These are phyloP conservation scores for Umbelopsis sp. DNA, from an alignment of 192 early-diverging fungal species.

Conservation along the genomic window DNA sequence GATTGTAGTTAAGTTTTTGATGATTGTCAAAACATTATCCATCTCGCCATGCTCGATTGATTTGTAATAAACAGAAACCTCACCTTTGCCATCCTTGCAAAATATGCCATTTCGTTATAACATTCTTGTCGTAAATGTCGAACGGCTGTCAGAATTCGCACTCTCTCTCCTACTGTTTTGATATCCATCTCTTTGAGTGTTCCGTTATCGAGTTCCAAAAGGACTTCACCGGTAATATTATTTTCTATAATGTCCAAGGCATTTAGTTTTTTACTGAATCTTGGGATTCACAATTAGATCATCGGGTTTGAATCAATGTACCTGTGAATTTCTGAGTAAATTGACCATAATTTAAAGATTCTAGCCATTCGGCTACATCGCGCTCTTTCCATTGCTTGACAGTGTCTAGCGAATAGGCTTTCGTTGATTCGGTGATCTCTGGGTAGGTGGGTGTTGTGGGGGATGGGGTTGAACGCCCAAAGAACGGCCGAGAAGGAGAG, in stretches of 20 bases:
- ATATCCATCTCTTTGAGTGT: slow-evolving; percentile 84
- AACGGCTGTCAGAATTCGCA: slow-evolving; percentile 77
- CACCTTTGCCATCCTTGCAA: background rate
- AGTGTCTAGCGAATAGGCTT: slow-evolving; percentile 28
- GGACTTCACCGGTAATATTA: slow-evolving; percentile 77
- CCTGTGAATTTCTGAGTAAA: slow-evolving; percentile 32
- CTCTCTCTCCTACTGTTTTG: slow-evolving; percentile 78
- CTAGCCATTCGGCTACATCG: slow-evolving; percentile 39
- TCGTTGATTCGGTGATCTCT: slow-evolving; percentile 9
- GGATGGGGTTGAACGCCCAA: slow-evolving; percentile 21
- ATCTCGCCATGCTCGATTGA: too few relatives aligned
- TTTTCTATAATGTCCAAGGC: slow-evolving; percentile 50
- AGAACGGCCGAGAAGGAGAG: slow-evolving; percentile 15
- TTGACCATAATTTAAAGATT: slow-evolving; percentile 18
- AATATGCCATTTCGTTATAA: slow-evolving; percentile 21
- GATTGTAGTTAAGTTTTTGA: too few relatives aligned
- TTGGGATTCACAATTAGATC: background rate
- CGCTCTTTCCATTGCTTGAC: slow-evolving; percentile 34
- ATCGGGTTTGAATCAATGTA: background rate
- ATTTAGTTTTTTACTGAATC: background rate
- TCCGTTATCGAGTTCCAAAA: slow-evolving; percentile 83
- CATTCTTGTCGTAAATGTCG: slow-evolving; percentile 70
- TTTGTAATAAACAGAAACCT: background rate
- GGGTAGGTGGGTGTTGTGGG: slow-evolving; percentile 40
- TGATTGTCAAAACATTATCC: too few relatives aligned